These are phyloP conservation scores for Begonia fuchsioides DNA, from an alignment of 306 rosid genomes.

Conservation along the genomic window DNA sequence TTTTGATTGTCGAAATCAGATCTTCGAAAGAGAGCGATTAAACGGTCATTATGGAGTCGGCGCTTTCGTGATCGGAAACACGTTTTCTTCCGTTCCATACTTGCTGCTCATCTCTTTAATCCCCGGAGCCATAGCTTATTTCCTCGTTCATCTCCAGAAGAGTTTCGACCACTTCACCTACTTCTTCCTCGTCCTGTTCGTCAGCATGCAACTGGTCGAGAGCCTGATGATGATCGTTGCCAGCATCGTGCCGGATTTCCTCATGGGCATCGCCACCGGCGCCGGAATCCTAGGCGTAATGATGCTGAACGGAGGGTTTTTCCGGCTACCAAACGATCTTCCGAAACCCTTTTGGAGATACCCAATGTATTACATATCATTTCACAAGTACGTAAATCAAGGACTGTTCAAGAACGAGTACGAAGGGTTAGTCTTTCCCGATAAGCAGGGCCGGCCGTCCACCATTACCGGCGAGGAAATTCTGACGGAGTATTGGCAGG, in stretches of 20 bases:
- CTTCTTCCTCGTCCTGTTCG: too few species aligned
- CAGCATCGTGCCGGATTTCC: conserved; percentile 35
- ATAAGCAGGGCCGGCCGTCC: conserved; percentile 11
- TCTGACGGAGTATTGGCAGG: conserved; percentile 25
- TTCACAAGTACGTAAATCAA: conserved; percentile 49
- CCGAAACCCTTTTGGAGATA: conserved; percentile 52
- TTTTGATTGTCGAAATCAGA: conserved; percentile 3
- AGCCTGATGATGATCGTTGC: too few species aligned
- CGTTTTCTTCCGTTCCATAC: conserved; percentile 33
- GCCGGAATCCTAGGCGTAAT: too few species aligned
- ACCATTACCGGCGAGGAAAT: conserved; percentile 30
- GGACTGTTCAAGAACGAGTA: too few species aligned
- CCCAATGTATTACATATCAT: conserved; percentile 41
- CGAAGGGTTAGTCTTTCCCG: conserved; percentile 27
- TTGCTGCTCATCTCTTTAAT: conserved; percentile 22
- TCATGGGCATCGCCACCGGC: too few species aligned
- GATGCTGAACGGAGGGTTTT: too few species aligned
- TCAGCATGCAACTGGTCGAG: conserved; percentile 31
- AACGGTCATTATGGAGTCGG: too few species aligned
- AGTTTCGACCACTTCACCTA: conserved; percentile 23
- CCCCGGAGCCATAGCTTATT: conserved; percentile 36
- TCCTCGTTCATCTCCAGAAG: conserved; percentile 33
- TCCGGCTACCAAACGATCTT: conserved; percentile 37
- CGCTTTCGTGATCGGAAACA: conserved; percentile 32
- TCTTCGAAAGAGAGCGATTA: too few species aligned